These are phyloP conservation scores for Eimeria maxima DNA, from an alignment of 169 alveolate species.

Conservation along the genomic window DNA sequence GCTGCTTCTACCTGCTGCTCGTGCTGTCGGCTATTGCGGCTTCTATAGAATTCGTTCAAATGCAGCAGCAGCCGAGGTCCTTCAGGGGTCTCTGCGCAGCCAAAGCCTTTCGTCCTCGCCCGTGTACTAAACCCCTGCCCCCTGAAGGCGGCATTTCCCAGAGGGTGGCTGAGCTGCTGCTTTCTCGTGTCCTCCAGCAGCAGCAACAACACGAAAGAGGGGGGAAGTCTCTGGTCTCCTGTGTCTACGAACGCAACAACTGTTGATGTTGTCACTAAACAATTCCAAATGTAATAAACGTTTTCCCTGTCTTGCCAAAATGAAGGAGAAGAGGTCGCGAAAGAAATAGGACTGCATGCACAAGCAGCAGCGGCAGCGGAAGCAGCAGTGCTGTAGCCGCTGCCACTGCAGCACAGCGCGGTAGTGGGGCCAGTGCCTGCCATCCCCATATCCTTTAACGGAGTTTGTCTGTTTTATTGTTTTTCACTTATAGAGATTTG, in stretches of 20 bases:
- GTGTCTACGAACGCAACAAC: neutral
- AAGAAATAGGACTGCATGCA: conserved; percentile 20
- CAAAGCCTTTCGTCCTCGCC: neutral
- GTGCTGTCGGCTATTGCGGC: neutral
- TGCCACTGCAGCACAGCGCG: neutral
- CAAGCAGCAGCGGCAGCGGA: conserved; percentile 11
- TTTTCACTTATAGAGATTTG: neutral
- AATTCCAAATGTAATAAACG: neutral
- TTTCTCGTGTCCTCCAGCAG: neutral
- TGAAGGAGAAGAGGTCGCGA: neutral
- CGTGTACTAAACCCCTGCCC: neutral
- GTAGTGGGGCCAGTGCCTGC: neutral
- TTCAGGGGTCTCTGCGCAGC: neutral
- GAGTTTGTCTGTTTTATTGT: neutral
- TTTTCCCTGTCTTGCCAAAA: neutral
- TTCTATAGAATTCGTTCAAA: neutral
- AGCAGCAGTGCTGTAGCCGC: conserved; percentile 7
- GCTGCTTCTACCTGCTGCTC: conserved; percentile 9
- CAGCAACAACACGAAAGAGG: neutral
- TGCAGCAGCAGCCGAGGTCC: neutral
- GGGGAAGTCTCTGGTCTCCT: neutral
- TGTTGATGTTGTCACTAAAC: neutral
- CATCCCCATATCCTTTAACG: neutral
- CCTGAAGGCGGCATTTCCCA: conserved; percentile 10
- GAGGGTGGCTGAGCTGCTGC: conserved; percentile 20